Percentiles rank a stretch among this genome's conserved stretches.
phyloP scores from a whole-genome alignment of 805 yeast genomes.

The Kuraishia ogatae region DNA sequence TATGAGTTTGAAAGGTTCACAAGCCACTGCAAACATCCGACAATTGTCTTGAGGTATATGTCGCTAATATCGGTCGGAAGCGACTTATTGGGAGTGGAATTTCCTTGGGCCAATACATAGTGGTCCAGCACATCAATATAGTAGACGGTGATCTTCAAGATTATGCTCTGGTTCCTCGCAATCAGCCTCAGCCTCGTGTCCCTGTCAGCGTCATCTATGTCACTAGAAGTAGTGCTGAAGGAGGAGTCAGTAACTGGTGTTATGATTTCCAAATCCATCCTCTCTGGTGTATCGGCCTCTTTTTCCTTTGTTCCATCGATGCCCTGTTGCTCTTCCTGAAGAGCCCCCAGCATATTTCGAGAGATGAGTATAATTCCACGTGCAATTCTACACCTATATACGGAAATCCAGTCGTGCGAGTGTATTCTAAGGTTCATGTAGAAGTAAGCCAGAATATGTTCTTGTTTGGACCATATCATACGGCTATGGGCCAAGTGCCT shows the following conservation, averaged over 20 bases:
- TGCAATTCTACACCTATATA: background rate
- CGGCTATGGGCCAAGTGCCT: slow-evolving; percentile 11
- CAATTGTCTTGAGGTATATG: background rate
- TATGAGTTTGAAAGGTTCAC: background rate
- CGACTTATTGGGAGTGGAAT: background rate
- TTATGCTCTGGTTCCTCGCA: background rate
- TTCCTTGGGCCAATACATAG: background rate
- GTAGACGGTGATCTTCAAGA: background rate
- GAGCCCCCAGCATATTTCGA: slow-evolving; percentile 1
- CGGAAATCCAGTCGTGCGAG: background rate
- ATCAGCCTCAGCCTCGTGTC: background rate
- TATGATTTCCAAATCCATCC: too few species aligned
- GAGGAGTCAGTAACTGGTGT: background rate
- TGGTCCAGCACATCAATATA: background rate
- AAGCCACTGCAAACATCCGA: background rate
- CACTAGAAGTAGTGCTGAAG: background rate
- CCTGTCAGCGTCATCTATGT: background rate
- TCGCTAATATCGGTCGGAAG: background rate
- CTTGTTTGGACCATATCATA: slow-evolving; percentile 13
- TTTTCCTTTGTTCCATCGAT: background rate
- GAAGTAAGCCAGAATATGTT: slow-evolving; percentile 6
- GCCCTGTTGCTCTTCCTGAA: background rate
- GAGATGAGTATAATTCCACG: background rate
- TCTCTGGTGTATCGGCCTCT: background rate
- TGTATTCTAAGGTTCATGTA: background rate